Base-by-base conservation (phyloP, 208 protist genomes). In the Crithidia fasciculata region DNA sequence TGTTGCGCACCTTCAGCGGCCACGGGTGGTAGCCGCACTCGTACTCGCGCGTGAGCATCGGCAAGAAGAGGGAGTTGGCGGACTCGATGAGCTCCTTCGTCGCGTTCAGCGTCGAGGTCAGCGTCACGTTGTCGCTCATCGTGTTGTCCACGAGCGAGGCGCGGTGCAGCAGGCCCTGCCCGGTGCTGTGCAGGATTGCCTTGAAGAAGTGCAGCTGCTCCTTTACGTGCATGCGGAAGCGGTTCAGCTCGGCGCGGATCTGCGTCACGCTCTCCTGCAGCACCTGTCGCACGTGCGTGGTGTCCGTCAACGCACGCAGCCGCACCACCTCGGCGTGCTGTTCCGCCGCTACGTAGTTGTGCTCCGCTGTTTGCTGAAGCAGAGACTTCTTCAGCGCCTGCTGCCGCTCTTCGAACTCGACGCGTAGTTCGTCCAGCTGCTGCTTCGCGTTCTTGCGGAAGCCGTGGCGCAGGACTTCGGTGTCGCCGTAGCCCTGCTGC, bases 1-100 rank as follows among this genome's bases (percentile, higher is more conserved):
- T 92, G 84, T 96, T 96, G 72, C 92, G 92, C 74, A 92, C 67
- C 71, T 90, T 92, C 36, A 94, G 56, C 43, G 92, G 90, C 90
- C 89, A 96, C 9, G 92, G 92, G 75, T 96, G 92, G 66, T 95
- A 96, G 50, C 92, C 92, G 50, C 81, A 85, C 18, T 65, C 74
- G 79, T 96, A 96, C 72, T 95, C 90, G 41, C 40, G 82, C 18
- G 88, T 89, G 39, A 95, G 71, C 92, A 96, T 96, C 16, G 92
- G 92, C 7, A 87, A 9, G 39, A 96, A 65, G 45, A 96, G 76
- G 19, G 81, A 73, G 43, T 58, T 76, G 44, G 84, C 88, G 12
- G 90, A 92, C 36, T 82, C 84, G 58, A 96, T 84, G 13, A 93
- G 40, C 62, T 95, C 89, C 10, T 69, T 78, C 45, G 83, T 65